These are phyloP conservation scores for Heterobasidion irregulare DNA, from an alignment of 1,284 basidiomycete species.

Conservation along the genomic window DNA sequence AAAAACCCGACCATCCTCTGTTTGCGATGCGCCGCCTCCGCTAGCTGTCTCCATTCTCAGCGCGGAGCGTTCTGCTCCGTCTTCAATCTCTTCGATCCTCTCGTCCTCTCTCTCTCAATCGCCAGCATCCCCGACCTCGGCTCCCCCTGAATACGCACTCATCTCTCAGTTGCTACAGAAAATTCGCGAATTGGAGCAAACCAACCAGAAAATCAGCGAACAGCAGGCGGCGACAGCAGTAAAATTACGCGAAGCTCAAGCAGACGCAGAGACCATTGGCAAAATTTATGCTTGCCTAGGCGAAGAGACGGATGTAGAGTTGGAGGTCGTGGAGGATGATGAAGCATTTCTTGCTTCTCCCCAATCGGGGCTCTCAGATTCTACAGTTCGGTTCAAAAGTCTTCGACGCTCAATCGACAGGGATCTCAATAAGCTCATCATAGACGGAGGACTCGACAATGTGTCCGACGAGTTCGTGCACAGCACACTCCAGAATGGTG, in stretches of 20 bases:
- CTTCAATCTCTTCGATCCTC: background rate
- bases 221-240: slow-evolving; percentile 56
- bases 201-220: slow-evolving; percentile 61
- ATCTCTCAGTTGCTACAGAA: slow-evolving; percentile 69
- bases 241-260: slow-evolving; percentile 58
- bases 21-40: background rate
- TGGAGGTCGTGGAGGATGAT: slow-evolving; percentile 32
- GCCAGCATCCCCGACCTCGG: background rate
- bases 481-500: slow-evolving; percentile 21
- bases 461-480: slow-evolving; percentile 25
- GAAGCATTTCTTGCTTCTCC: slow-evolving; percentile 15
- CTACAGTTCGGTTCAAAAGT: slow-evolving; percentile 36
- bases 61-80: background rate
- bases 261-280: slow-evolving; percentile 62
- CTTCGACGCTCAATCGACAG: slow-evolving; percentile 30
- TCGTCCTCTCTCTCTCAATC: background rate
- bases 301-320: slow-evolving; percentile 41
- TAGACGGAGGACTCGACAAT: slow-evolving; percentile 15
- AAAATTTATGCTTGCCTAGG: slow-evolving; percentile 65
- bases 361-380: background rate
- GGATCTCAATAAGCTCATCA: slow-evolving; percentile 15
- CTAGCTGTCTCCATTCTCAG: background rate
- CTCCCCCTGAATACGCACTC: slow-evolving; percentile 33
- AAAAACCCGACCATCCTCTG: background rate
- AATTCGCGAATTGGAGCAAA: slow-evolving; percentile 70